Evolutionary conservation across 1,284 basidiomycete genomes (phyloP).

Genomic region (Xerocomus cyaneibrunnescens): DNA sequence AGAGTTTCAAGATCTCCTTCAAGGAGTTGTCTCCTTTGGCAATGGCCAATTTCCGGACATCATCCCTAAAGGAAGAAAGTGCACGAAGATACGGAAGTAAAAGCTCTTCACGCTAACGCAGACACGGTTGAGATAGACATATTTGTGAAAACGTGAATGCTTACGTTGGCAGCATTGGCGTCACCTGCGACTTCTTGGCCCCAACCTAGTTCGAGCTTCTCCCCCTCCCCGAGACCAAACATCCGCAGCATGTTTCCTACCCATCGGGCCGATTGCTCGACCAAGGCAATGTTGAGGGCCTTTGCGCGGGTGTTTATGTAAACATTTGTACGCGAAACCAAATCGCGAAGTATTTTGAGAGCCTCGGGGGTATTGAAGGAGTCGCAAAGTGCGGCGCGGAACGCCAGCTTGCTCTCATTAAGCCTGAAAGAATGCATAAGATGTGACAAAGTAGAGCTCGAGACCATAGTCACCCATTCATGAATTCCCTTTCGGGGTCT

Average conservation of each 20-base stretch:
- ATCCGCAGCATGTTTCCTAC: constrained; percentile 88
- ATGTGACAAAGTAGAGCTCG: constrained; percentile 12
- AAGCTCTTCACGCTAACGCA: constrained; percentile 70
- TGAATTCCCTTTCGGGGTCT: constrained; percentile 63
- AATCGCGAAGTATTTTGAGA: constrained; percentile 73
- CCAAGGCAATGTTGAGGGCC: constrained; percentile 65
- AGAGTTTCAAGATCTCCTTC: constrained; percentile 80
- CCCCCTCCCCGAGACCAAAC: constrained; percentile 92
- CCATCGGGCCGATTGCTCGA: constrained; percentile 82
- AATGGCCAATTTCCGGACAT: constrained; percentile 83
- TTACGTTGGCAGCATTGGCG: constrained; percentile 51
- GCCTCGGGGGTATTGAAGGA: constrained; percentile 96
- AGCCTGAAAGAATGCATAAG: constrained; percentile 49
- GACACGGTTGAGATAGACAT: neutral
- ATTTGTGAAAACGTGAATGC: constrained; percentile 36
- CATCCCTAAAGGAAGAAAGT: constrained; percentile 90
- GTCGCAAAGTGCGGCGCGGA: constrained; percentile 92
- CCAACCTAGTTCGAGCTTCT: constrained; percentile 67
- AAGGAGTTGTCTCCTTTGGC: constrained; percentile 61
- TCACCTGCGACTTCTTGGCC: constrained; percentile 52
- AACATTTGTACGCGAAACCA: constrained; percentile 87
- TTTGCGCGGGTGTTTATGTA: constrained; percentile 75
- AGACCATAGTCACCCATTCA: constrained; percentile 50
- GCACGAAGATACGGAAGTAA: constrained; percentile 89
- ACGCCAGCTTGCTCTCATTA: constrained; percentile 72